phyloP scores from a whole-genome alignment of 495 filamentous ascomycete genomes.

The Talaromyces liani region DNA sequence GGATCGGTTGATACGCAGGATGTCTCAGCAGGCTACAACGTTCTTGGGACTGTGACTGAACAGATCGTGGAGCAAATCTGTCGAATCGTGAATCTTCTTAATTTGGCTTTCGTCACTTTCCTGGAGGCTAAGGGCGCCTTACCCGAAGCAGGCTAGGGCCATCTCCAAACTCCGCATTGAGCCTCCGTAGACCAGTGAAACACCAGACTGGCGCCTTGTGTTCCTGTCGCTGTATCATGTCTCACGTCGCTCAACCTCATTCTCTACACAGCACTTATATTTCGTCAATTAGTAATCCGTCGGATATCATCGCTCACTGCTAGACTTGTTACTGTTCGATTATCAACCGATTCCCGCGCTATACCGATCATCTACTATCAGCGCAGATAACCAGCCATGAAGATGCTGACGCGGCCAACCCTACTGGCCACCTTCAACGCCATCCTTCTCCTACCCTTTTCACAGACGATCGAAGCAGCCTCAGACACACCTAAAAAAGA shows the following conservation, averaged over 20 bases:
- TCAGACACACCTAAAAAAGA: conserved; percentile 20
- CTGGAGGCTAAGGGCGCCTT: background rate
- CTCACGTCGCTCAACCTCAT: background rate
- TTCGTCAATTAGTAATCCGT: background rate
- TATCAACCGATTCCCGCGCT: background rate
- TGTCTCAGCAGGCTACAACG: no score
- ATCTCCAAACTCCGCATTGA: background rate
- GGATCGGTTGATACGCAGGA: background rate
- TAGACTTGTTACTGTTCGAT: background rate
- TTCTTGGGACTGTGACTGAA: background rate
- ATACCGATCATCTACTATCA: background rate
- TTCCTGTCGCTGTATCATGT: background rate
- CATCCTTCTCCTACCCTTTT: conserved; percentile 14
- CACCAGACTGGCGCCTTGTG: background rate
- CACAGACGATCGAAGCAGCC: conserved; percentile 20
- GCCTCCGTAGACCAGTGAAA: background rate
- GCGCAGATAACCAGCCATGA: conserved; percentile 2
- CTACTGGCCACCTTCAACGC: background rate
- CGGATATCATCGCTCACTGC: background rate
- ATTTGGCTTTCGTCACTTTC: background rate
- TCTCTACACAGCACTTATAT: background rate
- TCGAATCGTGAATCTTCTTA: background rate
- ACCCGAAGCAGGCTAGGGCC: background rate
- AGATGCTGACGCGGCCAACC: conserved; percentile 3
- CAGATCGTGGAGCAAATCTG: background rate